A percentile compares a stretch with the other conserved stretches of the same genome.
These are phyloP conservation scores for Ustilago crameri DNA, from an alignment of 1,284 basidiomycete species.

Conservation along the genomic window DNA sequence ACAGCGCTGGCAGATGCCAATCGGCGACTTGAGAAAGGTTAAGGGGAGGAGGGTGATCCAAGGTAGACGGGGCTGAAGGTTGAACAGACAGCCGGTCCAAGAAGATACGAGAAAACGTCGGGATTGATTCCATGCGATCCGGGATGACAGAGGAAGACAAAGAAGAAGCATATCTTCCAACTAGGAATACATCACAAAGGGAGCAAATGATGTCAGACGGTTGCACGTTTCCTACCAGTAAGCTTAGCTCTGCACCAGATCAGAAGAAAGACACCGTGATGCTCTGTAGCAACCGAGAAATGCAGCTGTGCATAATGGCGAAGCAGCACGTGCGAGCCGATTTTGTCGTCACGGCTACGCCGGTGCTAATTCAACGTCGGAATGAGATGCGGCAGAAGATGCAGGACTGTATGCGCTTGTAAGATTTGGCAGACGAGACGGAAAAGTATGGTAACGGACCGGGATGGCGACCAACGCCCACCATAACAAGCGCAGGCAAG, in stretches of 20 bases:
- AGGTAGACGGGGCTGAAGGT: too few species aligned
- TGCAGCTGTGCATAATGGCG: too few species aligned
- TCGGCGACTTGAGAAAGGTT: too few species aligned
- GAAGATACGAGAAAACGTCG: not conserved
- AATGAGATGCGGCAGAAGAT: not conserved
- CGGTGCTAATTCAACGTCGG: not conserved
- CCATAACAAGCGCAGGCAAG: too few species aligned
- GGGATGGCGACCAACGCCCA: too few species aligned
- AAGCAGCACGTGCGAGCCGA: not conserved
- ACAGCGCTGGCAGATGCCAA: too few species aligned
- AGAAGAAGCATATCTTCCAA: not conserved
- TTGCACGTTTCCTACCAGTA: not conserved
- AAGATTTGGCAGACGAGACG: too few species aligned
- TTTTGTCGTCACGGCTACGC: not conserved
- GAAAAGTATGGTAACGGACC: too few species aligned
- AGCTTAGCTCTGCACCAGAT: not conserved
- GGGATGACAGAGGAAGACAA: not conserved
- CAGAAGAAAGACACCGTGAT: too few species aligned
- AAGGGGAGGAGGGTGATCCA: too few species aligned
- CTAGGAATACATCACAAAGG: not conserved
- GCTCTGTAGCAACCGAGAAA: too few species aligned
- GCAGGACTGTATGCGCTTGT: too few species aligned
- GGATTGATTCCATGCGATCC: conserved; percentile 11
- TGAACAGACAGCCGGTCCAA: not conserved
- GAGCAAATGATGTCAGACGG: not conserved